Conservation (phyloP, 2,329 filamentous ascomycete species). For the Epichloe typhina region DNA sequence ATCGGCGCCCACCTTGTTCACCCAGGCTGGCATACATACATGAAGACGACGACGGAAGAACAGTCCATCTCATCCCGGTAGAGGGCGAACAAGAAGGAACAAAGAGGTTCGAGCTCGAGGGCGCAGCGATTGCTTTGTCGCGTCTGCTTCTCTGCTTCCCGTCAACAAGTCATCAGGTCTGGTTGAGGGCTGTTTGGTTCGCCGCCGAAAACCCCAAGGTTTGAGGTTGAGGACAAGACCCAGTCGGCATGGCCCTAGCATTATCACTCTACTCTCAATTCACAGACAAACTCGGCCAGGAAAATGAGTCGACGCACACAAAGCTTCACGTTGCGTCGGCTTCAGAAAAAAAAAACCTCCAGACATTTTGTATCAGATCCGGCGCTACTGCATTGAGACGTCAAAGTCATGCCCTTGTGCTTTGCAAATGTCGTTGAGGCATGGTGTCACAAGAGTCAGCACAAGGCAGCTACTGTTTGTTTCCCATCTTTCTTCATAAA, state of each 20-base stretch:
- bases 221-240: neutral
- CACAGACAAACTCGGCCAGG: neutral
- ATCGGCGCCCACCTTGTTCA: slow-evolving; percentile 9
- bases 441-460: neutral
- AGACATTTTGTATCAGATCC: neutral
- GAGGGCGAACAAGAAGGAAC: too few relatives aligned
- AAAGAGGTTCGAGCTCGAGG: too few relatives aligned
- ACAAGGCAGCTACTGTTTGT: neutral
- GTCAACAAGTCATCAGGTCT: neutral
- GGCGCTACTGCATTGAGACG: neutral
- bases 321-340: neutral
- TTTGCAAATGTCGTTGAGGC: neutral
- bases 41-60: neutral
- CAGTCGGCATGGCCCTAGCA: neutral
- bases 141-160: too few relatives aligned
- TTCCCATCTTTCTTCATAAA: too few relatives aligned
- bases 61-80: neutral
- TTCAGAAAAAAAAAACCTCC: neutral
- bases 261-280: neutral
- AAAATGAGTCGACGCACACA: neutral
- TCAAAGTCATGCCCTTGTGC: neutral
- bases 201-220: too few relatives aligned
- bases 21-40: neutral
- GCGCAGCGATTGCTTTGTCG: too few relatives aligned
- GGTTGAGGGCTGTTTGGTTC: neutral